These are phyloP conservation scores for Carallia pectinifolia DNA, from an alignment of 345 rosid species.

Conservation along the genomic window DNA sequence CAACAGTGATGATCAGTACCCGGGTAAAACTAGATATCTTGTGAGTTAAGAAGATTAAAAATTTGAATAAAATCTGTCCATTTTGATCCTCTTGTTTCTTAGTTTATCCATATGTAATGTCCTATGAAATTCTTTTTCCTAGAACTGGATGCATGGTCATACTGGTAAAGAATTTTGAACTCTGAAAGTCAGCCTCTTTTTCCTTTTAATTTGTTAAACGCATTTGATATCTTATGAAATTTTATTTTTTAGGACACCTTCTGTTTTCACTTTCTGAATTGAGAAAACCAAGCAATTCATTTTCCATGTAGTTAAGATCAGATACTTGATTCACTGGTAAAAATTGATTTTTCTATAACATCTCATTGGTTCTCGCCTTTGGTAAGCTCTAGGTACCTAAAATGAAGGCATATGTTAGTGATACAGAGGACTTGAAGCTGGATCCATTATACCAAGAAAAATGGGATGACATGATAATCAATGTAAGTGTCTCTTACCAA, in stretches of 20 bases:
- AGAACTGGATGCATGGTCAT: not conserved
- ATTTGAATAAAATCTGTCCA: too few species aligned
- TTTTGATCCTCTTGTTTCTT: too few species aligned
- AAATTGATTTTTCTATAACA: conserved; percentile 15
- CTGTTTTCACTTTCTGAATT: not conserved
- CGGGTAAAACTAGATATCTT: not conserved
- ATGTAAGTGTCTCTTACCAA: conserved; percentile 46
- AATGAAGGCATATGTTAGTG: conserved; percentile 97
- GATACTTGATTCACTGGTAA: conserved; percentile 1
- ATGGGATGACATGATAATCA: conserved; percentile 98
- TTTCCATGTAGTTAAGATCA: not conserved
- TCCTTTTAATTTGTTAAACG: not conserved
- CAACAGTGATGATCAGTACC: not conserved
- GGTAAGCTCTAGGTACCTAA: conserved; percentile 99
- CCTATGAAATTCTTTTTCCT: too few species aligned
- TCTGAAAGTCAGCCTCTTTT: not conserved
- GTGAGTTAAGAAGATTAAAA: not conserved
- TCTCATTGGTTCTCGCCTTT: conserved; percentile 52
- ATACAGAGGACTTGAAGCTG: conserved; percentile 91
- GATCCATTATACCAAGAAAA: conserved; percentile 91
- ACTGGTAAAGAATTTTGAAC: not conserved
- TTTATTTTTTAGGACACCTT: not conserved
- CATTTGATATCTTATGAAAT: not conserved
- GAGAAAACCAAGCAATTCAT: not conserved
- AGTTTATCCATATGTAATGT: too few species aligned